Base-by-base conservation (phyloP, 306 rosid genomes). In the Hippophae gyantsensis region DNA sequence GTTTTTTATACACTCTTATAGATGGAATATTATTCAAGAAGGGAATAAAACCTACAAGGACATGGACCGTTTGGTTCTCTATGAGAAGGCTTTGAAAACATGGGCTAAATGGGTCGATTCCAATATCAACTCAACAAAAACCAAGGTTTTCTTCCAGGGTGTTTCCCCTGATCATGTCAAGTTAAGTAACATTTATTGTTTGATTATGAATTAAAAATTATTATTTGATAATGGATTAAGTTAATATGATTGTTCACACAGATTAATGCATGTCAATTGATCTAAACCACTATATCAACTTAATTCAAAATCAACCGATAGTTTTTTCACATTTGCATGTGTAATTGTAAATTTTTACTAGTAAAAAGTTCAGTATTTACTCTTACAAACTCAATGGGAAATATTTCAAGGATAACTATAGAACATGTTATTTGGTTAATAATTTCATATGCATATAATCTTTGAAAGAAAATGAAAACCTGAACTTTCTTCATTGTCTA, bases 101-200 rank as follows among this genome's bases (percentile, higher is more conserved):
- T 89, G 97, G 97, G 89, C 95, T 12, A 73, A 63, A 40, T 89
- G 97, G 97, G 68, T 86, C 13, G 78, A 84, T 58, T 9, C 5
- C 57, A 78, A 75, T 43, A 59, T 82, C 27, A 70, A 86, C 57
- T 71, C 79, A 7, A 42, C 64, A 1, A 65, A 65, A 62, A 78
- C 94, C 13, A 74, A 8, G 48, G 83, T 89, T 38, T 76, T 86
- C 72, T 89, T 82, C 41, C 97, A 89, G 69, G 97, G 90, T 12
- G 69, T 89, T 4, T 89, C 95, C 25, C 97, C 95, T 0, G 95
- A 86, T 60, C 97, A 89, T 56, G 5, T 32, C 2, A 66, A 78
- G 97, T 84, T 18, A 76, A 70, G 77, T 44, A 18, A 61, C 13
- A 6, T 0, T 13, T 10, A 26, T 11, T 38, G 41, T 63, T 52